These are phyloP conservation scores for Leishmania gerbilli DNA, from an alignment of 208 protist genomes.

Conservation along the genomic window DNA sequence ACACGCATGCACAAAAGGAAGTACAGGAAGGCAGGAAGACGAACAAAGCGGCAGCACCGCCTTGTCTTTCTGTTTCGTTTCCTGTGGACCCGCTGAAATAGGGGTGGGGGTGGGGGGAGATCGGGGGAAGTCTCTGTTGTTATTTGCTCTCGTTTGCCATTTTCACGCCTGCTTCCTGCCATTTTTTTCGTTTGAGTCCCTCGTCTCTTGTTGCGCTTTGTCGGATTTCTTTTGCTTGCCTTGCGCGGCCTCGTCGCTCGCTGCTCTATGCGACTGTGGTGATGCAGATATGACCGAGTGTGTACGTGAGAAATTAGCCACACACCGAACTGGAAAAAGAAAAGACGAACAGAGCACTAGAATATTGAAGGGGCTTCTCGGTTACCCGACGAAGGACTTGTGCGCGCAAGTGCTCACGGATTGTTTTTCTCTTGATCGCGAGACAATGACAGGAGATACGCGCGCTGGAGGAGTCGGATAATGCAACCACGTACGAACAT, in stretches of 20 bases:
- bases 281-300: background rate
- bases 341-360: background rate
- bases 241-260: no score
- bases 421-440: background rate
- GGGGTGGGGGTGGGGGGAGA: no score
- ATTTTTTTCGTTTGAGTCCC: background rate
- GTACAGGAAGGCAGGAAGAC: background rate
- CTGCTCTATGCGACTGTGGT: background rate
- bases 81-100: background rate
- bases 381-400: background rate
- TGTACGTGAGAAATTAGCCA: no score
- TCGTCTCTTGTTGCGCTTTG: background rate
- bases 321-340: no score
- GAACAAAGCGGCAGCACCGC: background rate
- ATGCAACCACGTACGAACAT: background rate
- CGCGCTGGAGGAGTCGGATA: background rate
- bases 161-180: background rate
- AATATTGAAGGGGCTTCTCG: background rate
- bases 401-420: background rate
- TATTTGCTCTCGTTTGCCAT: background rate
- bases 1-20: background rate
- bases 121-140: background rate
- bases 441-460: background rate
- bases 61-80: background rate
- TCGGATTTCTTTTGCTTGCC: background rate